These are phyloP conservation scores for Vigna reflexopilosa DNA, from an alignment of 306 rosid genomes.

Conservation along the genomic window DNA sequence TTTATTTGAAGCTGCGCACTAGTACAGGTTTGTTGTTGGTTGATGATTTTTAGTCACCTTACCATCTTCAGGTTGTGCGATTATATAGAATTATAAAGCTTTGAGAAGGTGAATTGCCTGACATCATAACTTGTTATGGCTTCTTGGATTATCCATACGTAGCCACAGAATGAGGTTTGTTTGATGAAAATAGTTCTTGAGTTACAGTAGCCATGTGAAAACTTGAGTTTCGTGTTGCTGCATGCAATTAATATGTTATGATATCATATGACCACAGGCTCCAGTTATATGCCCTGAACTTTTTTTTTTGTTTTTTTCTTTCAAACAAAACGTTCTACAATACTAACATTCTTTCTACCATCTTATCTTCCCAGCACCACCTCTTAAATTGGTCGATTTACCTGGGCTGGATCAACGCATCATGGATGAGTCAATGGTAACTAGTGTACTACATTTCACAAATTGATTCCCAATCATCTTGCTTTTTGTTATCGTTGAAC, in stretches of 20 bases:
- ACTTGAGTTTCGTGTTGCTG: constrained; percentile 12
- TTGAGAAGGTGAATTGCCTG: constrained; percentile 1
- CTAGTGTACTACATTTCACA: constrained; percentile 41
- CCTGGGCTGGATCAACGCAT: constrained; percentile 97
- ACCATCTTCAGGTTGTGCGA: constrained; percentile 21
- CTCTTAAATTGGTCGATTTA: constrained; percentile 91
- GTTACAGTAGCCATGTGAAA: neutral
- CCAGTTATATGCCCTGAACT: constrained; percentile 13
- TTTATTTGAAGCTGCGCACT: constrained; percentile 86
- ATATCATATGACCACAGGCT: neutral
- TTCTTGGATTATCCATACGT: neutral
- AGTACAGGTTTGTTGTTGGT: constrained; percentile 80
- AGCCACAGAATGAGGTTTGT: neutral
- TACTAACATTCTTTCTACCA: constrained; percentile 38
- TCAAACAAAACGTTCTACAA: neutral
- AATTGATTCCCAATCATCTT: neutral
- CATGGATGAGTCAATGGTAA: constrained; percentile 88
- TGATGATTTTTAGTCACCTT: constrained; percentile 34
- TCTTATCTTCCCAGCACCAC: constrained; percentile 76
- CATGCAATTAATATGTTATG: constrained; percentile 1
- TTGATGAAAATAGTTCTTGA: constrained; percentile 2
- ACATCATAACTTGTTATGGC: neutral
- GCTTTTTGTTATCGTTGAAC: constrained; percentile 19
- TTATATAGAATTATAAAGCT: constrained; percentile 7
- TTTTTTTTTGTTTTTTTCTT: neutral